Base-by-base conservation (phyloP, 352 stramenopile species). In the Phytophthora megakarya region DNA sequence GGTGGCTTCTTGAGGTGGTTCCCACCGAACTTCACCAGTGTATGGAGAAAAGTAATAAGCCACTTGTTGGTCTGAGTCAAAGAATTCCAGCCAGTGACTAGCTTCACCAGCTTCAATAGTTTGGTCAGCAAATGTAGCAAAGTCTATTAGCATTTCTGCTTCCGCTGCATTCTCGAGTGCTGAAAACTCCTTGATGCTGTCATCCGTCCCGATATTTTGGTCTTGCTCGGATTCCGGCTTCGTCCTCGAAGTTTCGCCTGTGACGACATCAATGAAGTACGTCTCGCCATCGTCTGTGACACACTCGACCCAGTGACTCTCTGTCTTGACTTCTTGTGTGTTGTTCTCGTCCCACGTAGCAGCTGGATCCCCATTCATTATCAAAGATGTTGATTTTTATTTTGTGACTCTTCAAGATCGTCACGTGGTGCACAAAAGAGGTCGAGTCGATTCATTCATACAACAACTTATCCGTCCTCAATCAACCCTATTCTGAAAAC, bases 11-110 rank as follows among this genome's bases (percentile, higher is more conserved):
- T 26, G 52, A 7, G 78, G 78, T 10, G 51, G 49, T 18, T 81
- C 58, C 80, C 78, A 86, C 6, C 70, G 63, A 49, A 88, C 52
- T 44, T 86, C 70, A 16, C 78, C 78, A 11, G 72, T 78, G 19
- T 71, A 56, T 18, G 72, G 50, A 1, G 70, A 56, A 33, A 82
- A 88, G 63, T 80, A 89, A 60, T 85, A 89, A 47, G 76, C 54
- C 5, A 45, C 30, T 30, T 77, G 67, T n/a, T 81, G 74, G 0
- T 65, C 72, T 23, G 67, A 70, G 40, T 89, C 78, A 44, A 76
- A 80, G 67, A 88, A 72, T 60, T 88, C 70, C 49, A 88, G 43
- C 76, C 80, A 89, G 48, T 79, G 67, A 28, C 58, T 25, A 33
- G 25, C 35, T 19, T 71, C 38, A 8, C 32, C 45, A 46, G 16